Base-by-base conservation (phyloP, 1,284 basidiomycete species). In the Gastroboletus turbinatus region DNA sequence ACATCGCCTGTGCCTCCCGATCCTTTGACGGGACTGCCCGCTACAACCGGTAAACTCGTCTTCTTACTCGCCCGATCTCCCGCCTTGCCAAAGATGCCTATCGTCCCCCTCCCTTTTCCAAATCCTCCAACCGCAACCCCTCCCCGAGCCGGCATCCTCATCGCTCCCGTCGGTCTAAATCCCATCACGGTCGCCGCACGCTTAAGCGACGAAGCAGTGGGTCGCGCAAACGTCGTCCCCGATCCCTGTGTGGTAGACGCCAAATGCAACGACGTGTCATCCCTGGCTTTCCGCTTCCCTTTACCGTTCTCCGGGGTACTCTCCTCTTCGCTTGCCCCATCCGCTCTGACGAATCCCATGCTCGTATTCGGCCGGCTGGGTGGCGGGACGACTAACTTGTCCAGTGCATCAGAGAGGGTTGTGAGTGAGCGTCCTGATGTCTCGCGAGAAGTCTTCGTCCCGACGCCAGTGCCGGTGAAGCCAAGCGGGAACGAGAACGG, bases 331-430 rank as follows among this genome's bases (percentile, higher is more conserved):
- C 53, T 68, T 61, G 11, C 55, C 45, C 46, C 62, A 0, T 61
- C 62, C 16, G 4, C 17, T 69, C 51, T 74, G 65, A 63, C 80
- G 63, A 88, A 87, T 29, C 84, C 86, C 73, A 88, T 72, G 56
- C 82, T 85, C 1, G 85, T 86, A 54, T 77, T 86, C 2, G 87
- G 84, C 42, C 86, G 69, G 23, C 75, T 74, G 5, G 85, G 86
- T 1, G 82, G 75, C 0, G 83, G 83, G 65, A 79, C 79, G 36
- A 78, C 77, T n/a, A 89, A 73, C 62, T 82, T 84, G 63, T 86
- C 81, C 21, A 88, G 72, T 2, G 85, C 85, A 59, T 76, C 76
- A 13, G 82, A 81, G 13, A 88, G 73, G 3, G 75, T 85, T 5
- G 80, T 70, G 13, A 79, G 68, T 2, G 68, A 67, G 14, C 48